Base-by-base conservation (phyloP, 2,329 filamentous ascomycete genomes). In the Microcyclosporella mali region DNA sequence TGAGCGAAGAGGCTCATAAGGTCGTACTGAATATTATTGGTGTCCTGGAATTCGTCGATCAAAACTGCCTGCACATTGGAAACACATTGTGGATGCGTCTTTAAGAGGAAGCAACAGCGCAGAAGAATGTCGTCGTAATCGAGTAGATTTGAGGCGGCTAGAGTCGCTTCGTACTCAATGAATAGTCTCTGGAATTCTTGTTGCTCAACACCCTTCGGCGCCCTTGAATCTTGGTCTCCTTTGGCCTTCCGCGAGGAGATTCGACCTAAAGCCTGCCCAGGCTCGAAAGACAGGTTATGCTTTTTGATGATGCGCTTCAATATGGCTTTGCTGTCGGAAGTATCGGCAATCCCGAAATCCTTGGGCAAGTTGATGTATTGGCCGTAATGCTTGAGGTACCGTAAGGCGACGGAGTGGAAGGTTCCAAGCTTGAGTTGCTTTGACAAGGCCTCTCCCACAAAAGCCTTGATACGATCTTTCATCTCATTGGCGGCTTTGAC, bases 1-100 rank as follows among this genome's bases (percentile, higher is more conserved):
- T 87, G 80, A 1, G 89, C 87, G 56, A 98, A 82, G 1, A 95
- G 74, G 50, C 78, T 83, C 88, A 95, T 95, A 32, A 98, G 70
- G 55, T 95, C 88, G 58, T 94, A 97, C 64, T 98, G 90, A 3
- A 95, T 82, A 15, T 87, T 78, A 60, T 97, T 98, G 6, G 90
- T 97, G 66, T 98, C 90, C 66, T 98, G 90, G 51, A 95, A 98
- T 61, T 98, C 90, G 61, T 98, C 90, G 49, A 98, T 94, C 34
- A 98, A 73, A 6, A 97, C 88, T 0, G 87, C 80, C 63, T 95
- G 82, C 14, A 98, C 81, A 55, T 95, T 95, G 11, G 82, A 82
- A 2, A 95, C 89, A 57, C 89, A 95, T 11, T 78, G 72, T 0
- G 89, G 87, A 52, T 85, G 77, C 15, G 73, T 70, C 46, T 74